phyloP scores from a whole-genome alignment of 2,329 filamentous ascomycete species.

The Xylariaceae sp. region DNA sequence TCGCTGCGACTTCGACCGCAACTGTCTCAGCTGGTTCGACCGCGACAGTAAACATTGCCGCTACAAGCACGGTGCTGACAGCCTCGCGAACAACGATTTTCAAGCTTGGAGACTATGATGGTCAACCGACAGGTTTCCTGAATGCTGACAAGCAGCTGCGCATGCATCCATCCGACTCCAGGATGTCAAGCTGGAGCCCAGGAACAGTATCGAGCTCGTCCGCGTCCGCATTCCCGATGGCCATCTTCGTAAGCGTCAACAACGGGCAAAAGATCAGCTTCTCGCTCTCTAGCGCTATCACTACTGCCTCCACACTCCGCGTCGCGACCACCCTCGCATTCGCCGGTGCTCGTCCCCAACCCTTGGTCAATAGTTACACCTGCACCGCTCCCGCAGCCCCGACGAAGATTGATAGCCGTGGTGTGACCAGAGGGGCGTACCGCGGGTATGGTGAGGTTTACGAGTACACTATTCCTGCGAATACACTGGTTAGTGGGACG shows the following conservation, averaged over 20 bases:
- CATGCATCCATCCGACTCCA: slow-evolving; percentile 37
- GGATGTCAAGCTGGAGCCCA: slow-evolving; percentile 26
- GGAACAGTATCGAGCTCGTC: slow-evolving; percentile 44
- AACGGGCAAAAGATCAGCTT: slow-evolving; percentile 35
- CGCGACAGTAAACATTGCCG: slow-evolving; percentile 44
- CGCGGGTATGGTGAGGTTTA: slow-evolving; percentile 55
- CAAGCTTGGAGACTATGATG: slow-evolving; percentile 56
- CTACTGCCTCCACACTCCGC: slow-evolving; percentile 45
- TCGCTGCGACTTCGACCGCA: slow-evolving; percentile 44
- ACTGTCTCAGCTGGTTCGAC: slow-evolving; percentile 44
- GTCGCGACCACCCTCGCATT: slow-evolving; percentile 56
- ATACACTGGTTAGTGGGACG: slow-evolving; percentile 44
- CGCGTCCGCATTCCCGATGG: slow-evolving; percentile 52
- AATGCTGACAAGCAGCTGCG: slow-evolving; percentile 55
- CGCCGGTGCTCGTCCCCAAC: slow-evolving; percentile 49
- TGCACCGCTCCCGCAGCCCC: slow-evolving; percentile 30
- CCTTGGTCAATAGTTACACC: slow-evolving; percentile 33
- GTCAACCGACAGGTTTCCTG: slow-evolving; percentile 50
- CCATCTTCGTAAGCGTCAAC: slow-evolving; percentile 51
- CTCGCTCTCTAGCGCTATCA: slow-evolving; percentile 38
- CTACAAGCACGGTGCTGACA: slow-evolving; percentile 32
- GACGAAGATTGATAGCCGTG: slow-evolving; percentile 52
- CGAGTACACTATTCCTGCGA: slow-evolving; percentile 46
- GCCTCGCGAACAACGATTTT: slow-evolving; percentile 44
- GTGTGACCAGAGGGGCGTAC: slow-evolving; percentile 56